These are phyloP conservation scores for Populus deltoides DNA, from an alignment of 345 rosid genomes.

Conservation along the genomic window DNA sequence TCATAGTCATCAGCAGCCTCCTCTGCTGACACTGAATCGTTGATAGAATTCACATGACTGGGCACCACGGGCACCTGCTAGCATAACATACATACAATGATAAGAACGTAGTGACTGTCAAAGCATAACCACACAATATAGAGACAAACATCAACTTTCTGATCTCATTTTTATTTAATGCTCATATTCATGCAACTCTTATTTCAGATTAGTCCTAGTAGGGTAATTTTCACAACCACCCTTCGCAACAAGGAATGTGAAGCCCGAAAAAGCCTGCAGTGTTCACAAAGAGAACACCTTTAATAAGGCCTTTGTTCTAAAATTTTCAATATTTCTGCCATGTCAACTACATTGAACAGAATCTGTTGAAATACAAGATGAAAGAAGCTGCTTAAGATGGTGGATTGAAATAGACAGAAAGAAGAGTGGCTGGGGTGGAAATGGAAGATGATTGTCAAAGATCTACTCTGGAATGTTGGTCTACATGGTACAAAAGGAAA, in stretches of 20 bases:
- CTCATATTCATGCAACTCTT: background rate
- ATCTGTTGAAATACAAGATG: background rate
- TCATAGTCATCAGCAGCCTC: constrained; percentile 75
- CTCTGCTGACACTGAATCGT: constrained; percentile 73
- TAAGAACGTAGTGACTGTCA: background rate
- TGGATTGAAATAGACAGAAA: background rate
- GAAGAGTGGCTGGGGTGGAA: background rate
- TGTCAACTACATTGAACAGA: background rate
- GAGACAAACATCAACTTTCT: background rate
- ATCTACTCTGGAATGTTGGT: background rate
- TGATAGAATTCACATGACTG: constrained; percentile 74
- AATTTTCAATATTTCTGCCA: background rate
- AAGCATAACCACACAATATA: background rate
- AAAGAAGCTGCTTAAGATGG: background rate
- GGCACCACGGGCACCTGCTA: constrained; percentile 72
- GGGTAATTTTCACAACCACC: background rate
- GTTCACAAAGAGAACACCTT: background rate
- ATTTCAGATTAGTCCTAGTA: background rate
- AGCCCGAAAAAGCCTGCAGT: background rate
- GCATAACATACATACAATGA: constrained; percentile 3
- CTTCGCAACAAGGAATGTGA: background rate
- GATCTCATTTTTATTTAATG: background rate
- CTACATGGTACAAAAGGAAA: background rate
- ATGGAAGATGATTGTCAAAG: background rate
- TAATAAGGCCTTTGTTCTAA: background rate